Percentiles rank a stretch among this genome's conserved stretches.
phyloP scores from a whole-genome alignment of 495 filamentous ascomycete species.

The Hyaloscypha bicolor region DNA sequence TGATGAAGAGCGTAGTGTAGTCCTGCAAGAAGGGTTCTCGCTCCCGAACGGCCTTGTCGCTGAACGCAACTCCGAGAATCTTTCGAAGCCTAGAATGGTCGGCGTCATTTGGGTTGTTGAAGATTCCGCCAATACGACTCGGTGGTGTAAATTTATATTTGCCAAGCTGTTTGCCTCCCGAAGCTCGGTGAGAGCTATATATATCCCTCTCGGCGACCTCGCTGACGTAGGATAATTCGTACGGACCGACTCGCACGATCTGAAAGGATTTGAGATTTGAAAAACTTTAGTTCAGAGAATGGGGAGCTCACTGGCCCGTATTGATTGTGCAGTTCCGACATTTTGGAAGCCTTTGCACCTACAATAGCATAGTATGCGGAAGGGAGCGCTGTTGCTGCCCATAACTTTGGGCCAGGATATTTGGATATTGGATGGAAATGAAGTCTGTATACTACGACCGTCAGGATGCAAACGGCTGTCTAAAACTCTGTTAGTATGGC shows the following conservation, averaged over 20 bases:
- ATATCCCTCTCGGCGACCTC: conserved; percentile 40
- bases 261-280: conserved; percentile 9
- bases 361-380: background rate
- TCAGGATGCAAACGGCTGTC: background rate
- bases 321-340: conserved; percentile 35
- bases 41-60: conserved; percentile 48
- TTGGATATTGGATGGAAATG: conserved; percentile 46
- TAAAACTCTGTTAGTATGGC: too few relatives aligned
- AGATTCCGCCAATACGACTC: background rate
- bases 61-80: conserved; percentile 55
- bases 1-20: too few relatives aligned
- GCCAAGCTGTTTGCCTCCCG: background rate
- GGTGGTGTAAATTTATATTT: too few relatives aligned
- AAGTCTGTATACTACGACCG: background rate
- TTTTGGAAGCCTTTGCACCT: background rate
- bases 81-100: conserved; percentile 43
- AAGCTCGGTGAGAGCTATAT: conserved; percentile 1
- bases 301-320: conserved; percentile 30
- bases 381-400: conserved; percentile 35
- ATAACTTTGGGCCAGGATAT: conserved; percentile 50
- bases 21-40: conserved; percentile 41
- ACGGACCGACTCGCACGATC: conserved; percentile 58
- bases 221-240: conserved; percentile 56
- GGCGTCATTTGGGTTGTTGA: background rate
- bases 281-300: too few relatives aligned